A percentile compares a stretch with the other conserved stretches of the same genome.
phyloP scores from a whole-genome alignment of 306 rosid species.

The Prunus salicina region DNA sequence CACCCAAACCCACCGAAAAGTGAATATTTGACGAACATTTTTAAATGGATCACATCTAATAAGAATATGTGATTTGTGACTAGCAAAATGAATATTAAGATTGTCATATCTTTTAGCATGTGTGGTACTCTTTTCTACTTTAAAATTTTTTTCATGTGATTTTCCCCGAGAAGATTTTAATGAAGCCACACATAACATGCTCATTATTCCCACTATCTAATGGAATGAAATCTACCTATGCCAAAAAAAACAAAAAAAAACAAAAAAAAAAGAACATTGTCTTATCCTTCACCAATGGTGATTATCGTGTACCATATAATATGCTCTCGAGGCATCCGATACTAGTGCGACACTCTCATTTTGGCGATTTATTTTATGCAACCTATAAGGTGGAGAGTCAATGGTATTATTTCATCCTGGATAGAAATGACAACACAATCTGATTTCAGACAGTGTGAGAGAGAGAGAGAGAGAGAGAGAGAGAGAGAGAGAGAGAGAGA shows the following conservation, averaged over 20 bases:
- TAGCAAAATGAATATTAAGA: no score
- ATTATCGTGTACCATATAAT: no score
- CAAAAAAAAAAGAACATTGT: no score
- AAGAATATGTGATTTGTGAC: background rate
- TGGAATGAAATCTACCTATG: no score
- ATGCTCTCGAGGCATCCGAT: no score
- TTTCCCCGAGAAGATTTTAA: no score
- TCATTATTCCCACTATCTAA: no score
- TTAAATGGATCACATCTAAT: background rate
- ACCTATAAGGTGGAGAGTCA: background rate
- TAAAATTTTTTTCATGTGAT: fast-evolving
- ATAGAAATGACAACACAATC: background rate
- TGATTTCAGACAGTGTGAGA: background rate
- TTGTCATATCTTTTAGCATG: background rate
- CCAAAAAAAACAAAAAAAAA: no score
- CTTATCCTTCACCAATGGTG: no score
- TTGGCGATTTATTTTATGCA: background rate
- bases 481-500: background rate
- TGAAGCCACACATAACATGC: no score
- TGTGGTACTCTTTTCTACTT: no score
- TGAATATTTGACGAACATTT: background rate
- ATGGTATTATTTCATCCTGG: background rate
- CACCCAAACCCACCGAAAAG: no score
- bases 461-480: background rate
- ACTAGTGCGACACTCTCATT: background rate